Percentiles rank a stretch among this genome's conserved stretches.
Evolutionary conservation across 805 yeast genomes (phyloP).

Genomic region (Lipomyces oligophaga): DNA sequence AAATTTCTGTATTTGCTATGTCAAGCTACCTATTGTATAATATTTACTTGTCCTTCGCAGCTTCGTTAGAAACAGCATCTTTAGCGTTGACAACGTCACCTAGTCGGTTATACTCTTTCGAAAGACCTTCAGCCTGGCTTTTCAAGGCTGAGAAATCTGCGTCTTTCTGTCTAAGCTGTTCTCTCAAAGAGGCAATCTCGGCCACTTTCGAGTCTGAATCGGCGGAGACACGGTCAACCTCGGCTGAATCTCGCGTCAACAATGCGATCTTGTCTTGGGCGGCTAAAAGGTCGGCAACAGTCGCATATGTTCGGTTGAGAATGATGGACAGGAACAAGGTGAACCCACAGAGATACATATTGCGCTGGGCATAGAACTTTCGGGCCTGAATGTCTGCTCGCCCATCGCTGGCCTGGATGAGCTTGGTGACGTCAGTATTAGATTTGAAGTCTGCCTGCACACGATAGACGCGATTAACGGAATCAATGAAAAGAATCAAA

Average conservation of each 20-base stretch:
- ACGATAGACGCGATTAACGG: slow-evolving; percentile 75
- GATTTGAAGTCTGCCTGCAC: slow-evolving; percentile 56
- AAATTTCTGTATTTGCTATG: background rate
- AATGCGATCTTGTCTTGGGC: slow-evolving; percentile 55
- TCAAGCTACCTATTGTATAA: background rate
- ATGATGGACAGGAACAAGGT: slow-evolving; percentile 78
- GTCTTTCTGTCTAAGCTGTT: slow-evolving; percentile 55
- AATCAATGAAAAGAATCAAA: slow-evolving; percentile 76
- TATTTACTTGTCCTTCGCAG: slow-evolving; percentile 32
- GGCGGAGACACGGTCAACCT: slow-evolving; percentile 28
- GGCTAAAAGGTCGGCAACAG: slow-evolving; percentile 67
- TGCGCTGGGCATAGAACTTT: slow-evolving; percentile 92
- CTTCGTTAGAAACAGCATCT: slow-evolving; percentile 27
- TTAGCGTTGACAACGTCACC: slow-evolving; percentile 39
- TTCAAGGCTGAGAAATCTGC: slow-evolving; percentile 63
- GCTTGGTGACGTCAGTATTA: slow-evolving; percentile 36
- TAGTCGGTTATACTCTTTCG: slow-evolving; percentile 57
- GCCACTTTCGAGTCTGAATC: slow-evolving; percentile 35
- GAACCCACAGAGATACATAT: slow-evolving; percentile 92
- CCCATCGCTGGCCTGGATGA: slow-evolving; percentile 43
- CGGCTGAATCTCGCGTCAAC: slow-evolving; percentile 7
- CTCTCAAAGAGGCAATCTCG: slow-evolving; percentile 48
- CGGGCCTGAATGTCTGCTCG: slow-evolving; percentile 85
- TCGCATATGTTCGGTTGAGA: slow-evolving; percentile 67
- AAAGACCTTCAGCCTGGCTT: slow-evolving; percentile 65